phyloP scores from a whole-genome alignment of 2,329 filamentous ascomycete genomes.

The Byssoonygena ceratinophila region DNA sequence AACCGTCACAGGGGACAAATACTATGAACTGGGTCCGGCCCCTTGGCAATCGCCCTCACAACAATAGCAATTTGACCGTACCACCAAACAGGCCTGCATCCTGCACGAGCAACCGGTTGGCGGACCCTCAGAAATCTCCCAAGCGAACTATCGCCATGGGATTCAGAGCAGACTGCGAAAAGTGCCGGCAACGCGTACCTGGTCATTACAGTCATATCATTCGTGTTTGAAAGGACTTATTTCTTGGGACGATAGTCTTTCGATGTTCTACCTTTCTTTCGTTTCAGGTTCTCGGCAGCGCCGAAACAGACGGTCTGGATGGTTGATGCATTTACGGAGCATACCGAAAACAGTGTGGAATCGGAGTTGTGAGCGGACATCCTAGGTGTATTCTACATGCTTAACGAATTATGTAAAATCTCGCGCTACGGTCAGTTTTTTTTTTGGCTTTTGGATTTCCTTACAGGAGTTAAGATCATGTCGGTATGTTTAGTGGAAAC shows the following conservation, averaged over 20 bases:
- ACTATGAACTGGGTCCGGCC: not conserved
- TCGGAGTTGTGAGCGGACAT: not conserved
- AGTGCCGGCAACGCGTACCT: slow-evolving; percentile 62
- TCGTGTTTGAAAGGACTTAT: slow-evolving; percentile 16
- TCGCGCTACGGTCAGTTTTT: not conserved
- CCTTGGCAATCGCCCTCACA: not conserved
- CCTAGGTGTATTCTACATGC: not conserved
- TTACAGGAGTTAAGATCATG: no score
- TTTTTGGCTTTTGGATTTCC: not conserved
- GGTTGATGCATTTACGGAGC: not conserved
- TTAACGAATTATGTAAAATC: not conserved
- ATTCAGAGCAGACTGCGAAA: slow-evolving; percentile 66
- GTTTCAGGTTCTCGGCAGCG: not conserved
- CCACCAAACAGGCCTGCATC: not conserved
- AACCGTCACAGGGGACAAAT: not conserved
- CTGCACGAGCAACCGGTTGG: not conserved
- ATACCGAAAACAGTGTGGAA: not conserved
- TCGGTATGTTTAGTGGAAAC: no score
- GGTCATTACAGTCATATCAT: slow-evolving; percentile 76
- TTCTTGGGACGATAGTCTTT: not conserved
- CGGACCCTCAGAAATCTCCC: slow-evolving; percentile 24
- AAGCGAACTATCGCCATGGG: slow-evolving; percentile 65
- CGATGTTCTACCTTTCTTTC: not conserved
- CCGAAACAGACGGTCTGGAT: not conserved
- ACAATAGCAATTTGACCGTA: not conserved